Evolutionary conservation across 257 asterid genomes (phyloP).

Genomic region (Marsdenia floribunda): DNA sequence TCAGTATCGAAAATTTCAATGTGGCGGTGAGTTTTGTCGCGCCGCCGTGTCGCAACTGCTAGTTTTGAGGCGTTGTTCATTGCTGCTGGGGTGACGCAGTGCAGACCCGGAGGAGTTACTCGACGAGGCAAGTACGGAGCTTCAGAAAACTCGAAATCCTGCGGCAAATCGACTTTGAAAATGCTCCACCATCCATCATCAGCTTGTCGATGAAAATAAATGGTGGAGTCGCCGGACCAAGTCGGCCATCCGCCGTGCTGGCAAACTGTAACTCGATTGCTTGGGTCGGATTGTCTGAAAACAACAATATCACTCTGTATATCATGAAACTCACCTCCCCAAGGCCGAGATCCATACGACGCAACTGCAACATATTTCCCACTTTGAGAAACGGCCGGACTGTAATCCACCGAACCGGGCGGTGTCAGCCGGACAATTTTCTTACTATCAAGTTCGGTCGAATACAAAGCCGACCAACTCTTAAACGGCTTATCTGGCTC

Average conservation of each 20-base stretch:
- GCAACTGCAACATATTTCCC: slow-evolving; percentile 74
- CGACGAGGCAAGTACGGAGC: slow-evolving; percentile 35
- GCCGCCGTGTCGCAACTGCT: slow-evolving; percentile 70
- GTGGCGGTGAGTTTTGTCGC: slow-evolving; percentile 53
- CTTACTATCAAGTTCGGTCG: slow-evolving; percentile 15
- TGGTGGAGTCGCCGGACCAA: slow-evolving; percentile 55
- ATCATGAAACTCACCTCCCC: slow-evolving; percentile 68
- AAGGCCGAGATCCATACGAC: slow-evolving; percentile 44
- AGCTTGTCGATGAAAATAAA: slow-evolving; percentile 64
- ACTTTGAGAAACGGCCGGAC: slow-evolving; percentile 58
- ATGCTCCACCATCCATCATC: slow-evolving; percentile 98
- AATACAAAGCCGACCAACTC: slow-evolving; percentile 69
- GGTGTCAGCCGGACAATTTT: slow-evolving; percentile 49
- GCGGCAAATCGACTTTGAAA: slow-evolving; percentile 41
- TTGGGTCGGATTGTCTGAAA: slow-evolving; percentile 41
- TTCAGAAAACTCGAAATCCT: slow-evolving; percentile 15
- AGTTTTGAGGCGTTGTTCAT: slow-evolving; percentile 31
- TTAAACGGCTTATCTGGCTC: slow-evolving; percentile 36
- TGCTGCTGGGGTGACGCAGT: slow-evolving; percentile 76
- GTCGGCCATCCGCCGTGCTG: slow-evolving; percentile 80
- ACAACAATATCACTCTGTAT: slow-evolving; percentile 61
- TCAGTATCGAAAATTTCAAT: slow-evolving; percentile 61
- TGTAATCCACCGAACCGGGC: slow-evolving; percentile 49
- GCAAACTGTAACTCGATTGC: slow-evolving; percentile 33
- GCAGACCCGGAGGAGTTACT: slow-evolving; percentile 71